Base-by-base conservation (phyloP, 371 early-diverging fungal genomes). In the Saksenaea vasiformis region DNA sequence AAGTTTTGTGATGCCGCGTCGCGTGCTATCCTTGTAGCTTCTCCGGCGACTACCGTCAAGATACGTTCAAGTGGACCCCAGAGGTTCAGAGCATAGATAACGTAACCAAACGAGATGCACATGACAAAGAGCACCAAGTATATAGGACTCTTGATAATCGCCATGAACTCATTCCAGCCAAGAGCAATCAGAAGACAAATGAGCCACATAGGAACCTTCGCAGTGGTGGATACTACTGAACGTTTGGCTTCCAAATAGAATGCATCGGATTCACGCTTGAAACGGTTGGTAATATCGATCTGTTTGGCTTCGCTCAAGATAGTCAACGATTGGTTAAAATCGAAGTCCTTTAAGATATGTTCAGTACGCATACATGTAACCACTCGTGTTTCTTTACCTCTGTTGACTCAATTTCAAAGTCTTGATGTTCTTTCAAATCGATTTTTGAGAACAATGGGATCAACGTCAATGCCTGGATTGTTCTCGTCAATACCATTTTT, bases 171-270 rank as follows among this genome's bases (percentile, higher is more conserved):
- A 70, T 97, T 97, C 95, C 95, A 97, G 17, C 97, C 97, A 13
- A 98, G 74, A 26, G 89, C 70, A 10, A 93, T 71, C 54, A 94
- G 74, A 54, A 95, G 73, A 24, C 85, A 84, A 22, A 95, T 76
- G 56, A 94, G 87, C 96, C 97, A 98, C 35, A 79, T 74, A 9
- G 98, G 98, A 37, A 97, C 85, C 59, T 90, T 90, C 59, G 90
- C 91, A 34, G 91, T 91, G 0, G 93, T 93, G 1, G 90, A 71
- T 1, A 98, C 96, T 58, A 94, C 88, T 0, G 96, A 91, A 27
- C 98, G 91, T 77, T 98, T 98, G 2, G 98, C 98, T 68, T 98
- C 98, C 60, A 97, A 73, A 64, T 91, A 98, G 68, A 94, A 84
- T 1, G 89, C 89, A 75, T 97, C 96, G 0, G 93, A 91, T 65